A percentile compares a stretch with the other conserved stretches of the same genome.
Conservation (phyloP, 2,329 filamentous ascomycete genomes). For the Cryphonectria nitschkei region DNA sequence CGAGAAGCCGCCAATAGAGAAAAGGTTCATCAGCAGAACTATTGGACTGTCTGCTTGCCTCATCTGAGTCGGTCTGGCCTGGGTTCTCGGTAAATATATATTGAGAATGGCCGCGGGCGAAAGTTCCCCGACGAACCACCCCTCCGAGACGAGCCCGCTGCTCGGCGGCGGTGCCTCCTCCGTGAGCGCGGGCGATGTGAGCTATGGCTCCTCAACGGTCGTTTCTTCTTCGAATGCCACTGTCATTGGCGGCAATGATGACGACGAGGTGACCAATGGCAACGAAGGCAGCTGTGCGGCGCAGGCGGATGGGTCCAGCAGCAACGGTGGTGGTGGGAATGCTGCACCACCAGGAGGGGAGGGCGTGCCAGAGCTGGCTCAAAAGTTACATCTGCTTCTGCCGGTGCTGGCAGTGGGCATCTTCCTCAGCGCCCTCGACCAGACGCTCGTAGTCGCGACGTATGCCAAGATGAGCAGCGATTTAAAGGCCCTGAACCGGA, state of each 20-base stretch:
- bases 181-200: neutral
- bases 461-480: conserved; percentile 80
- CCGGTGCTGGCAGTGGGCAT: conserved; percentile 46
- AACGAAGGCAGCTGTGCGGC: neutral
- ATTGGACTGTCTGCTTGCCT: neutral
- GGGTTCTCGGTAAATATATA: neutral
- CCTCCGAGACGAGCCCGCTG: conserved; percentile 25
- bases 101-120: conserved; percentile 19
- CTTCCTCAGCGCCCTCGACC: conserved; percentile 74
- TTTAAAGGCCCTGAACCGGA: conserved; percentile 72
- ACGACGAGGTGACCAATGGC: neutral
- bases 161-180: neutral
- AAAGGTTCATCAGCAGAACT: neutral
- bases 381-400: conserved; percentile 44
- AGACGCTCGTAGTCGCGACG: conserved; percentile 77
- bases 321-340: neutral
- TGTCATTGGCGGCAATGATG: neutral
- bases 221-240: conserved; percentile 6
- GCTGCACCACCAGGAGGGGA: conserved; percentile 19
- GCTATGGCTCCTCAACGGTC: conserved; percentile 4
- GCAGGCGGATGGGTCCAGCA: neutral
- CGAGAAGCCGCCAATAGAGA: neutral
- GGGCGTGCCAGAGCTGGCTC: conserved; percentile 37
- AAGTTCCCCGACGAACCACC: neutral
- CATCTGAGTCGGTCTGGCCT: neutral